phyloP scores from a whole-genome alignment of 2,329 filamentous ascomycete genomes.

The Ustulina deusta region DNA sequence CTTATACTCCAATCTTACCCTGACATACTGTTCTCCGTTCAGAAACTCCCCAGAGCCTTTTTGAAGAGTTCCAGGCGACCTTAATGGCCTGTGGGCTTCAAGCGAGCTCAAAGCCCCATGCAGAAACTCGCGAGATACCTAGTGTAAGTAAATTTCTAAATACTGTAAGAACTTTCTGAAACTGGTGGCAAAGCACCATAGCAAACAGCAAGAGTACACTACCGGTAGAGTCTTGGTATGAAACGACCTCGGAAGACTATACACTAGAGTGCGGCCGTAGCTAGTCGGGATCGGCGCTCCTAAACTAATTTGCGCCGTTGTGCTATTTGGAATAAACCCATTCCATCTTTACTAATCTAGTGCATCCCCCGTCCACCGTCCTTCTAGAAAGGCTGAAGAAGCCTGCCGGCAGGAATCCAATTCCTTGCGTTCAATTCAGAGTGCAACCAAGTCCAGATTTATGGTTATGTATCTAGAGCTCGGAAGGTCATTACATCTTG shows the following conservation, averaged over 20 bases:
- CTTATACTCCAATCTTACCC: background rate
- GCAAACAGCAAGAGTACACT: background rate
- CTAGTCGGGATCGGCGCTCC: constrained; percentile 29
- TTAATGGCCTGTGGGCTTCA: background rate
- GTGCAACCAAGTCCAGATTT: background rate
- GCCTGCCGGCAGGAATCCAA: background rate
- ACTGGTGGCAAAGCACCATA: background rate
- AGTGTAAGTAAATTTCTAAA: too few relatives aligned
- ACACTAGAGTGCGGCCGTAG: background rate
- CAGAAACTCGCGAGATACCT: too few relatives aligned
- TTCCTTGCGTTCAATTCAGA: background rate
- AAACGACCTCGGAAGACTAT: background rate
- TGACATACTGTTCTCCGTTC: background rate
- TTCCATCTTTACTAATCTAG: constrained; percentile 28
- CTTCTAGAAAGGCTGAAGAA: constrained; percentile 34
- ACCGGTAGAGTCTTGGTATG: background rate
- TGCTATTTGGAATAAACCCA: constrained; percentile 30
- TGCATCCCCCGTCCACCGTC: background rate
- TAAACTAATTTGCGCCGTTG: constrained; percentile 31
- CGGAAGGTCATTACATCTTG: too few relatives aligned
- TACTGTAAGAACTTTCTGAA: background rate
- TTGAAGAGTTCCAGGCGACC: background rate
- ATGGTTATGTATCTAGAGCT: background rate
- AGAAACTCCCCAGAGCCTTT: background rate
- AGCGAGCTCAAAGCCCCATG: background rate